Evolutionary conservation across 179 eudicot genomes (phyloP), one percentile per base, ranked within the genome.

Genomic region (Pouteria campechiana): DNA sequence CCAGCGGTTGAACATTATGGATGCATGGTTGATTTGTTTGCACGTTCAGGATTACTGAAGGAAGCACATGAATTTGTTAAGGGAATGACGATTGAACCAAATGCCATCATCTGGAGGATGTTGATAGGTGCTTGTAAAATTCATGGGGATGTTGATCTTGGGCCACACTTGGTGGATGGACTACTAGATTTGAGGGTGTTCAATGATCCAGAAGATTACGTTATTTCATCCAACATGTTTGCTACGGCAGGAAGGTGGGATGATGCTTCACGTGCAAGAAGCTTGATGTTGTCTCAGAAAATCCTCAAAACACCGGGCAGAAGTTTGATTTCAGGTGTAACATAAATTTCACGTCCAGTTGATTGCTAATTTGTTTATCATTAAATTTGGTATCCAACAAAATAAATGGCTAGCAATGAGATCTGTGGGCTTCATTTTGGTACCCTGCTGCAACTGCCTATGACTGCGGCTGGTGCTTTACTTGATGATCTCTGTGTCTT

Each of bases 21-120:
- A 3, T 61, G 67, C 15, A 25, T 61, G 44, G 55, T 61, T 19
- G 67, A 61, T 28, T 24, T 61, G 46, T 25, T 32, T 48, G 55
- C 43, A 32, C 52, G 67, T 7, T 54, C 45, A 16, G 67, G 67
- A 11, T 17, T 41, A 17, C 10, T 61, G 2, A 40, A 21, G 22
- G 55, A 54, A 7, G 67, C 67, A 14, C 17, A 48, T 6, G 23
- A 17, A 12, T 48, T 61, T 35, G 23, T 61, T 18, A 35, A 28
- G 13, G 29, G 28, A 2, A 54, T 61, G 67, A 34, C 50, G 5
- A 12, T 54, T 8, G 22, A 54, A 46, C 67, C 67, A 21, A 54
- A 54, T 41, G 40, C 44, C 9, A 15, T 41, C 29, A 31, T 54
- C 12, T 54, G 55, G 67, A 41, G 55, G 15, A 41, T 42, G 41